phyloP scores from a whole-genome alignment of 169 alveolate species.

The Plasmodium billcollinsi region DNA sequence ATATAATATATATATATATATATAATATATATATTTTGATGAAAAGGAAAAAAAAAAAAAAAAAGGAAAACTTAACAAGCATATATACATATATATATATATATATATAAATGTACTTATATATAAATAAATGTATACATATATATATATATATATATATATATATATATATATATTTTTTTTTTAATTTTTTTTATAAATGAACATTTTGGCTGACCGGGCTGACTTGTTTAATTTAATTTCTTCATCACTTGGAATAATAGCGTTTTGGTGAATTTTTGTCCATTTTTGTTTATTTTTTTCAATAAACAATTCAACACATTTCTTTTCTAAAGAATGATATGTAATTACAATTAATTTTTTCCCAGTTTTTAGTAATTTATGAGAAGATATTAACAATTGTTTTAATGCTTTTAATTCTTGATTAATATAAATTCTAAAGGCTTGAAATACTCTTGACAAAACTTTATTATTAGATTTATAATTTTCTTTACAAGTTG shows the following conservation, averaged over 20 bases:
- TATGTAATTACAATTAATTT: constrained; percentile 81
- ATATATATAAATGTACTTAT: neutral
- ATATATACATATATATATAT: neutral
- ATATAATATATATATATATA: too few relatives aligned
- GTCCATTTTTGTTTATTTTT: constrained; percentile 24
- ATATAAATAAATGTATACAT: neutral
- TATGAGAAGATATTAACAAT: constrained; percentile 77
- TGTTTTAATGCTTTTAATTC: constrained; percentile 80
- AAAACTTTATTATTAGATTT: constrained; percentile 79
- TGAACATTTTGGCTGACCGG: constrained; percentile 75
- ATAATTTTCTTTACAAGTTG: constrained; percentile 77
- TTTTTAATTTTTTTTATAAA: constrained; percentile 37
- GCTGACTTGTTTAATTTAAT: constrained; percentile 60
- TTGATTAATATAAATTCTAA: constrained; percentile 84
- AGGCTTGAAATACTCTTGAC: constrained; percentile 84
- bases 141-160: neutral
- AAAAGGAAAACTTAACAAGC: neutral
- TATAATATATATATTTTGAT: too few relatives aligned
- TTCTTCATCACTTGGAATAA: constrained; percentile 55
- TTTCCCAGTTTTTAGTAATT: constrained; percentile 77
- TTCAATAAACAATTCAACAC: constrained; percentile 72
- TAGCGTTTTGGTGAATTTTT: constrained; percentile 23
- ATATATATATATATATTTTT: neutral
- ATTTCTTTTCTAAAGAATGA: constrained; percentile 85
- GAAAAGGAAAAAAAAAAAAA: too few relatives aligned